Evolutionary conservation across 495 filamentous ascomycete species (phyloP).

Genomic region (Sporormia fimetaria): DNA sequence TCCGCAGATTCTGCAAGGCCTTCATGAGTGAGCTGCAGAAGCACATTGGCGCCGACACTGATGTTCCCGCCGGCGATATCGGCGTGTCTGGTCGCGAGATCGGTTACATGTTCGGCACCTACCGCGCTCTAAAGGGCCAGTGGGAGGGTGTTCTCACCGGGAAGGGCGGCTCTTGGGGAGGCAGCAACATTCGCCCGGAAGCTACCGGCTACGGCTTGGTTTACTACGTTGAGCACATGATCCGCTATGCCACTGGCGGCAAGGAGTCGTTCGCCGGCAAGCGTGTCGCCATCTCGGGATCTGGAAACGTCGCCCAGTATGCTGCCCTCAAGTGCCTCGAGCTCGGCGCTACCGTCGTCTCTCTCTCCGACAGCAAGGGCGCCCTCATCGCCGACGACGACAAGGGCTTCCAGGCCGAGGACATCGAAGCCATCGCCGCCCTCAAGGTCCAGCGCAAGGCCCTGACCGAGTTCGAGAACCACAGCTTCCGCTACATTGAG

Average conservation of each 20-base stretch:
- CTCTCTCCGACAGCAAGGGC: constrained; percentile 89
- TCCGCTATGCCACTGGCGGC: constrained; percentile 66
- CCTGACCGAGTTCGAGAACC: constrained; percentile 52
- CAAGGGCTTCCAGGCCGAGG: constrained; percentile 60
- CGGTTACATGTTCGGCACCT: constrained; percentile 90
- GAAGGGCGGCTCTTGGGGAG: constrained; percentile 89
- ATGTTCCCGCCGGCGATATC: constrained; percentile 92
- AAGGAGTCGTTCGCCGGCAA: constrained; percentile 83
- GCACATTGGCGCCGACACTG: constrained; percentile 93
- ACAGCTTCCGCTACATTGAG: constrained; percentile 75
- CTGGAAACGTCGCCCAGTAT: constrained; percentile 97
- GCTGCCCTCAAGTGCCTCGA: constrained; percentile 94
- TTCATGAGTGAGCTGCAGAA: constrained; percentile 93
- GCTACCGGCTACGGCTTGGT: constrained; percentile 95
- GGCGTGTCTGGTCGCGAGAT: constrained; percentile 83
- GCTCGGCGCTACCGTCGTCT: constrained; percentile 84
- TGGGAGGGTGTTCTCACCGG: constrained; percentile 96
- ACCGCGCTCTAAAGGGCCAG: constrained; percentile 74
- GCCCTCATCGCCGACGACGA: constrained; percentile 57
- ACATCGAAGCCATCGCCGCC: constrained; percentile 62
- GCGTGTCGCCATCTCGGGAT: constrained; percentile 90
- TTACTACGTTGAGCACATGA: constrained; percentile 97
- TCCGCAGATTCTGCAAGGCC: constrained; percentile 89
- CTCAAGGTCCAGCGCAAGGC: constrained; percentile 83
- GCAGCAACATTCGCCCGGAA: constrained; percentile 88